A percentile compares a stretch with the other conserved stretches of the same genome.
These are phyloP conservation scores for Filobasidium uniguttulatum DNA, from an alignment of 1,284 basidiomycete species.

Conservation along the genomic window DNA sequence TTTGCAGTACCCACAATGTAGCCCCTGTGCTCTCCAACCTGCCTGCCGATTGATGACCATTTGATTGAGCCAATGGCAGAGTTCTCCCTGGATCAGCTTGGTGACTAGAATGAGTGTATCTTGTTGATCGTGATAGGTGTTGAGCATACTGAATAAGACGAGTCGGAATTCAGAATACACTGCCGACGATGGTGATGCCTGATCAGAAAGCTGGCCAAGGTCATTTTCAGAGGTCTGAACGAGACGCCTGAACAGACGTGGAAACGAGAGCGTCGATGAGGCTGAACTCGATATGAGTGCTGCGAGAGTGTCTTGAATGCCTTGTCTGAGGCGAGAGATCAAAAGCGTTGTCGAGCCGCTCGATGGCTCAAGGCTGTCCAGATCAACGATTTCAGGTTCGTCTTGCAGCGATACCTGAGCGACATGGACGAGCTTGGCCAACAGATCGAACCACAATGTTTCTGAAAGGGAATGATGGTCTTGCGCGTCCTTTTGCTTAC, in stretches of 20 bases:
- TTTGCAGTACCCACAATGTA: constrained; percentile 4
- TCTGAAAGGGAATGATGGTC: too few species aligned
- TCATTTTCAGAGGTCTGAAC: constrained; percentile 43
- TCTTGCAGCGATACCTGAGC: not conserved
- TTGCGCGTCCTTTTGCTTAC: too few species aligned
- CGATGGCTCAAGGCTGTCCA: too few species aligned
- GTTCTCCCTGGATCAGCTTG: constrained; percentile 65
- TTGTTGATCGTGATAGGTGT: constrained; percentile 79
- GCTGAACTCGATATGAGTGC: constrained; percentile 71
- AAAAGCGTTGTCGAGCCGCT: not conserved
- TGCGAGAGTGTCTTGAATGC: constrained; percentile 75
- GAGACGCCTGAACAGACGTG: constrained; percentile 76
- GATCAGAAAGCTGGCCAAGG: too few species aligned
- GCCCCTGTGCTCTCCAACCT: constrained; percentile 31
- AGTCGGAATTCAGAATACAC: constrained; percentile 82
- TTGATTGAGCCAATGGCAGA: constrained; percentile 56
- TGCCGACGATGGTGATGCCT: constrained; percentile 45
- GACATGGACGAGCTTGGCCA: not conserved
- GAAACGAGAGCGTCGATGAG: constrained; percentile 73
- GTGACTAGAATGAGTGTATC: constrained; percentile 83
- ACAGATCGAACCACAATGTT: not conserved
- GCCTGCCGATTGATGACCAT: constrained; percentile 26
- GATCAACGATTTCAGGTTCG: not conserved
- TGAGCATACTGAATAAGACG: constrained; percentile 84
- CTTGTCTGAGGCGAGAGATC: constrained; percentile 45